Conservation (phyloP, 2,329 filamentous ascomycete species). For the Apiospora arundinis region DNA sequence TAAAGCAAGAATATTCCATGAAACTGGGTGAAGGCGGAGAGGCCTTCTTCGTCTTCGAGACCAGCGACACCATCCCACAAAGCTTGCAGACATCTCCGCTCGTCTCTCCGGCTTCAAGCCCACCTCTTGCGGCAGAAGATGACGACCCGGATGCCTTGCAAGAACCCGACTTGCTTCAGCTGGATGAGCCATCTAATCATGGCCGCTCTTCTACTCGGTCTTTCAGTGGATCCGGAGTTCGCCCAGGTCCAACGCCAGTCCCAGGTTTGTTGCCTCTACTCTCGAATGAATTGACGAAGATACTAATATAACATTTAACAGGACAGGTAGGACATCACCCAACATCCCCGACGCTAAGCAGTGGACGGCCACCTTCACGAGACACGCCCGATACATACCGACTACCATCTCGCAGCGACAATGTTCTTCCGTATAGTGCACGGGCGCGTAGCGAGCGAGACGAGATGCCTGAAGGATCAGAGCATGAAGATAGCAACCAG, state of each 20-base stretch:
- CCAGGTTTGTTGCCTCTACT: conserved; percentile 28
- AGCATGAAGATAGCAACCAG: conserved; percentile 45
- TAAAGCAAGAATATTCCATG: conserved; percentile 94
- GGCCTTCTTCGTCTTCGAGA: conserved; percentile 99
- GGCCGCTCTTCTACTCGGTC: conserved; percentile 39
- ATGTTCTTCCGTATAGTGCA: conserved; percentile 56
- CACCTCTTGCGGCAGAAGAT: conserved; percentile 64
- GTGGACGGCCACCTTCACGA: conserved; percentile 53
- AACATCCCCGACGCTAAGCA: conserved; percentile 57
- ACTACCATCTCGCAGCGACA: conserved; percentile 59
- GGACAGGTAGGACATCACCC: conserved; percentile 40
- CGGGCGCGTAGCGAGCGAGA: conserved; percentile 41
- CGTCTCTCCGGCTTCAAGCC: conserved; percentile 87
- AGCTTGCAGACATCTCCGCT: conserved; percentile 93
- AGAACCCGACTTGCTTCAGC: conserved; percentile 73
- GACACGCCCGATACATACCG: conserved; percentile 55
- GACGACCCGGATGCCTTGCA: conserved; percentile 52
- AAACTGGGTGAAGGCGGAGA: conserved; percentile 97
- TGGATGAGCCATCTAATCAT: conserved; percentile 56
- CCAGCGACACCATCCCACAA: conserved; percentile 87
- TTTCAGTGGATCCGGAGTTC: conserved; percentile 11
- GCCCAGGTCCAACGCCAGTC: conserved; percentile 23
- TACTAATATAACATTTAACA: conserved; percentile 40
- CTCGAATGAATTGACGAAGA: neutral
- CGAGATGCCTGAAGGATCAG: conserved; percentile 45